These are phyloP conservation scores for Lactifluus hygrophoroides DNA, from an alignment of 768 basidiomycete species.

Conservation along the genomic window DNA sequence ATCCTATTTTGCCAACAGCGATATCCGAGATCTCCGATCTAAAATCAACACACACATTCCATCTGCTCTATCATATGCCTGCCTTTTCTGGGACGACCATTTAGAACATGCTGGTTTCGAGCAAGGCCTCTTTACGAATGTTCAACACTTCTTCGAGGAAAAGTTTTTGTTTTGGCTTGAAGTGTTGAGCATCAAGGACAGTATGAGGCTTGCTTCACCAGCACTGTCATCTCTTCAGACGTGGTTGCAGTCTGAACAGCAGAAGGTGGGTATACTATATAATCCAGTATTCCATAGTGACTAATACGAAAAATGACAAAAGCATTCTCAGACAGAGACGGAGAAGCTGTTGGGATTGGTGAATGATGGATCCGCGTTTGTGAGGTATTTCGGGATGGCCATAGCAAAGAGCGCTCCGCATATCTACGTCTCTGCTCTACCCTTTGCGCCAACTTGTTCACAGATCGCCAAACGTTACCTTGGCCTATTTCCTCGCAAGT, in stretches of 20 bases:
- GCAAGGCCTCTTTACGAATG: not conserved
- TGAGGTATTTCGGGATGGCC: not conserved
- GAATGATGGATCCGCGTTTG: not conserved
- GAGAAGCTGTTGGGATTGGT: not conserved
- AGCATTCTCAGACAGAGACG: not conserved
- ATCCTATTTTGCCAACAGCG: not conserved
- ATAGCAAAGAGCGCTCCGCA: not conserved
- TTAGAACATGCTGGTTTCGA: not conserved
- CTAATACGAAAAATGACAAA: not conserved
- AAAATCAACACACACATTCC: not conserved
- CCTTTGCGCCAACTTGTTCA: no score
- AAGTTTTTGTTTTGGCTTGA: not conserved
- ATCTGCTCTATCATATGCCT: not conserved
- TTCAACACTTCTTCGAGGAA: not conserved
- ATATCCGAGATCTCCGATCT: not conserved
- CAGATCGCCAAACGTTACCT: not conserved
- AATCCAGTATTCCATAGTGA: not conserved
- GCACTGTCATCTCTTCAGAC: not conserved
- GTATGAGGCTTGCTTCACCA: not conserved
- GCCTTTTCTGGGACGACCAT: not conserved
- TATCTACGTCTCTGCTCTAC: no score
- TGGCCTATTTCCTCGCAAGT: not conserved
- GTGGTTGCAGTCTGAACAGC: not conserved
- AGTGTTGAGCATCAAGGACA: not conserved
- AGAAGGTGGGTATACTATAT: not conserved